These are phyloP conservation scores for Roridomyces roridus DNA, from an alignment of 768 basidiomycete species.

Conservation along the genomic window DNA sequence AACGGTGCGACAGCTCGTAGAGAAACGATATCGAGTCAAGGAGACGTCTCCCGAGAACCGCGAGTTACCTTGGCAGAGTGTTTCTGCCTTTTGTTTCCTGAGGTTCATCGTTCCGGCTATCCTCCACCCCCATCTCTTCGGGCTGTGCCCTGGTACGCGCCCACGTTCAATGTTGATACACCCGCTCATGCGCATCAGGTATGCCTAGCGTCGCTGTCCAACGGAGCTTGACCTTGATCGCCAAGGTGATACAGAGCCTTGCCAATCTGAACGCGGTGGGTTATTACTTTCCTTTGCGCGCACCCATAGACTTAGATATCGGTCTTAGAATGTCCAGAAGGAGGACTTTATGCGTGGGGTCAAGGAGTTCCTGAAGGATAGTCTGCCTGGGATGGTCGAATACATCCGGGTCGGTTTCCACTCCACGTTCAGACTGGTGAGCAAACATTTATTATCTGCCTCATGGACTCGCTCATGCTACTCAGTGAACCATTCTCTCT, in stretches of 20 bases:
- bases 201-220: slow-evolving; percentile 71
- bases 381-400: slow-evolving; percentile 74
- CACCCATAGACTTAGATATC: background rate
- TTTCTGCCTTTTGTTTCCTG: slow-evolving; percentile 89
- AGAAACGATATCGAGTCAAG: slow-evolving; percentile 61
- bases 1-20: slow-evolving; percentile 75
- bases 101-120: slow-evolving; percentile 91
- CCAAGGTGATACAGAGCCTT: slow-evolving; percentile 88
- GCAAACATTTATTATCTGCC: background rate
- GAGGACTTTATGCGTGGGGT: slow-evolving; percentile 85
- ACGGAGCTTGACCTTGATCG: slow-evolving; percentile 83
- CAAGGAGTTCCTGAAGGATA: slow-evolving; percentile 73
- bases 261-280: slow-evolving; percentile 83
- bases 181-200: slow-evolving; percentile 46
- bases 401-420: slow-evolving; percentile 79
- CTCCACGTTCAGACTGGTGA: slow-evolving; percentile 40
- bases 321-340: slow-evolving; percentile 63
- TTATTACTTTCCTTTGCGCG: slow-evolving; percentile 4
- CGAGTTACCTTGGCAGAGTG: slow-evolving; percentile 78
- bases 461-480: background rate
- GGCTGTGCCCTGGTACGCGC: slow-evolving; percentile 70
- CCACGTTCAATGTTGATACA: background rate
- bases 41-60: slow-evolving; percentile 49
- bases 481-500: slow-evolving; percentile 33
- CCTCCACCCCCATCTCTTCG: slow-evolving; percentile 86